A percentile compares a stretch with the other conserved stretches of the same genome.
These are phyloP conservation scores for Penicillium parvum DNA, from an alignment of 495 filamentous ascomycete species.

Conservation along the genomic window DNA sequence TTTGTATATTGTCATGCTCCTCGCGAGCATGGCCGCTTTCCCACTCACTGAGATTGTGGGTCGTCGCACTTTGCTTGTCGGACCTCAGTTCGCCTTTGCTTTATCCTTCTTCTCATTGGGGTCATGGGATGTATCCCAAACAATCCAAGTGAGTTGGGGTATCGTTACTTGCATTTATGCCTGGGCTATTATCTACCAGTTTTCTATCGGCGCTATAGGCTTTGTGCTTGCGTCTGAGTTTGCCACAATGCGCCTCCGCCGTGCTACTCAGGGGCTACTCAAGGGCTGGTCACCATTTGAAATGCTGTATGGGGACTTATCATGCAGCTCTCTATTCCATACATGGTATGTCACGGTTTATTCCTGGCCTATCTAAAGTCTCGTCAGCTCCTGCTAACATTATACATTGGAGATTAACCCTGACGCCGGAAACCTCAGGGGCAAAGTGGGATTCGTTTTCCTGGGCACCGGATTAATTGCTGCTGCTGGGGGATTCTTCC, in stretches of 20 bases:
- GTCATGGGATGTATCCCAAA: conserved; percentile 18
- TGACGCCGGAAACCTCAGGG: conserved; percentile 17
- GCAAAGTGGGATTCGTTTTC: conserved; percentile 21
- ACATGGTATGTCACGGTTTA: conserved; percentile 13
- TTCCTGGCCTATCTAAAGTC: neutral
- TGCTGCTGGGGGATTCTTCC: conserved; percentile 15
- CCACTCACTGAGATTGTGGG: conserved; percentile 20
- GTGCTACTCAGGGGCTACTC: too few species aligned
- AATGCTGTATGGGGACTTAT: conserved; percentile 18
- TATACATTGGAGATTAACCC: conserved; percentile 13
- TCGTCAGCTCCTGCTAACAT: neutral
- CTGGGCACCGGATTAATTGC: conserved; percentile 12
- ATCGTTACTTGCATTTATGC: conserved; percentile 22
- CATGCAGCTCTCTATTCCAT: conserved; percentile 23
- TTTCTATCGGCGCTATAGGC: conserved; percentile 17
- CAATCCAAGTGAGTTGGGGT: conserved; percentile 14
- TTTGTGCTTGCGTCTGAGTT: conserved; percentile 21
- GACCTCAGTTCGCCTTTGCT: conserved; percentile 17
- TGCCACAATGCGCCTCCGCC: conserved; percentile 16
- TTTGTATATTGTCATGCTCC: conserved; percentile 18
- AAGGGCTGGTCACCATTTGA: conserved; percentile 20
- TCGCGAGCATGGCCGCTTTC: conserved; percentile 17
- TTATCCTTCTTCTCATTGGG: conserved; percentile 15
- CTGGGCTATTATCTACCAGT: conserved; percentile 22
- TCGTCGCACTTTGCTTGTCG: conserved; percentile 19